These are phyloP conservation scores for Rhododendron williamsianum DNA, from an alignment of 148 eudicot species.

Conservation along the genomic window DNA sequence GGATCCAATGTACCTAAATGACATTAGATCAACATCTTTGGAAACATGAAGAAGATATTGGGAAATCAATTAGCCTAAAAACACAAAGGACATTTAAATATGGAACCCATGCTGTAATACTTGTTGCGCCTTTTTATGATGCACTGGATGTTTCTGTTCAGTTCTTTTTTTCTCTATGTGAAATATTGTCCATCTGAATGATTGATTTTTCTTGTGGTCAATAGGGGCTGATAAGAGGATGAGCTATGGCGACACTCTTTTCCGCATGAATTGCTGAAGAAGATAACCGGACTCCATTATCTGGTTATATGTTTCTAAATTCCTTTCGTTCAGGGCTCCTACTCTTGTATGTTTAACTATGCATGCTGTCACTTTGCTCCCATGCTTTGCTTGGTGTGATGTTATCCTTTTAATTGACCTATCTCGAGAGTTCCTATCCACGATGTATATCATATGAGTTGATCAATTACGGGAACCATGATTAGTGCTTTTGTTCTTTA, in stretches of 20 bases:
- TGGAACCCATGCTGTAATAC: not conserved
- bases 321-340: constrained; percentile 1
- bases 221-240: constrained; percentile 3
- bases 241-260: not conserved
- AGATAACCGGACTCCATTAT: constrained; percentile 17
- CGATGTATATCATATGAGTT: not conserved
- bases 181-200: not conserved
- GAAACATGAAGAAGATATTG: not conserved
- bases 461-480: not conserved
- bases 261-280: constrained; percentile 5
- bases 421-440: not conserved
- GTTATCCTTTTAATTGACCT: not conserved
- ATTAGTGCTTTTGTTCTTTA: not conserved
- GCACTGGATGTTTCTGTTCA: not conserved
- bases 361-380: constrained; percentile 14
- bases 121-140: not conserved
- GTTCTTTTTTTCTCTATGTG: not conserved
- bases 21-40: not conserved
- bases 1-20: not conserved
- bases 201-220: not conserved
- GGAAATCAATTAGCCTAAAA: not conserved
- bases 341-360: not conserved
- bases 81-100: not conserved
- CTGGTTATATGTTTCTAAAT: constrained; percentile 9
- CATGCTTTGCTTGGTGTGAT: constrained; percentile 2